Evolutionary conservation across 129 eudicot genomes (phyloP).

Genomic region (Ambrosia artemisiifolia): DNA sequence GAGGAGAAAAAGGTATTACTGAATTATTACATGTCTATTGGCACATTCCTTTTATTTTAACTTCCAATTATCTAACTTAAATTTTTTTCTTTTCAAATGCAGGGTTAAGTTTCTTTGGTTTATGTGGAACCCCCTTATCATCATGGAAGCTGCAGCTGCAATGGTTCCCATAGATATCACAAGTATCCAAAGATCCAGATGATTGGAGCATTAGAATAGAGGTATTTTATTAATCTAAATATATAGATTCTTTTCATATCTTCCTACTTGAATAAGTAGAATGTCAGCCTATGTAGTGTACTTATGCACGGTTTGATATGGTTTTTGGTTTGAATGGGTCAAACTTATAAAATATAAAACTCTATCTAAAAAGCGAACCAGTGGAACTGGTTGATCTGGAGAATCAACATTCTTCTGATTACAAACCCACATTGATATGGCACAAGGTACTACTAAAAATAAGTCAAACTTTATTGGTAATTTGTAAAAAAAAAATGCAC

Average conservation of each 20-base stretch:
- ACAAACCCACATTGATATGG: conserved; percentile 65
- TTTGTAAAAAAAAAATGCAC: not conserved
- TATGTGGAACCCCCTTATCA: conserved; percentile 89
- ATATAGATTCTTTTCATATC: too few relatives aligned
- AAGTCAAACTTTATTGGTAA: not conserved
- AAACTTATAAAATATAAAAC: not conserved
- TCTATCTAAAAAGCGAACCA: not conserved
- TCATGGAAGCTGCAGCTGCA: conserved; percentile 80
- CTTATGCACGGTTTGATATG: not conserved
- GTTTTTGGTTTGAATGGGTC: not conserved
- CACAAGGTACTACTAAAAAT: conserved; percentile 49
- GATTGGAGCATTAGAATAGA: too few relatives aligned
- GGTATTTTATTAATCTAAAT: too few relatives aligned
- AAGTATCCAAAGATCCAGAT: too few relatives aligned
- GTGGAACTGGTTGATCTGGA: conserved; percentile 23
- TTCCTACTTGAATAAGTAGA: not conserved
- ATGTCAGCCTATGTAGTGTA: not conserved
- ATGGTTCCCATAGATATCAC: too few relatives aligned
- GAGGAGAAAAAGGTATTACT: conserved; percentile 32
- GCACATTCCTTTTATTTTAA: not conserved
- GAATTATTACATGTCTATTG: not conserved
- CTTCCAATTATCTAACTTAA: not conserved
- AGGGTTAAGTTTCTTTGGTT: conserved; percentile 81
- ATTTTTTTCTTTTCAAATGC: not conserved
- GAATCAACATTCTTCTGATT: conserved; percentile 36